Evolutionary conservation across 768 basidiomycete species (phyloP).

Genomic region (Imleria badia): DNA sequence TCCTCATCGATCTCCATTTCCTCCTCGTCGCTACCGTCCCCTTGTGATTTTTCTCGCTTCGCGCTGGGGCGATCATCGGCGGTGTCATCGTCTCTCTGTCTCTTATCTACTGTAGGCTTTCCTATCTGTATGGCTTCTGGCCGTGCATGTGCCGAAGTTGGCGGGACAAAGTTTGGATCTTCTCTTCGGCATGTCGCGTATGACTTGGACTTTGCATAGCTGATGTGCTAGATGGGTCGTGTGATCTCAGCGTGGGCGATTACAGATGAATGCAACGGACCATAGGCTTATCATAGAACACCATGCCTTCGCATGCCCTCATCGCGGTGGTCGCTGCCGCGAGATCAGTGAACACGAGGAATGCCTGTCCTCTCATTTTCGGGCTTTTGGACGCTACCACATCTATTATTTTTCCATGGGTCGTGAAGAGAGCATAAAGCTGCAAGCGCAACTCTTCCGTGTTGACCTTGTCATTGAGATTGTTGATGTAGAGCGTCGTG

Average conservation of each 20-base stretch:
- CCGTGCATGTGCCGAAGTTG: constrained; percentile 62
- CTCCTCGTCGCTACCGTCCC: constrained; percentile 67
- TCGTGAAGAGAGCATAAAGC: constrained; percentile 86
- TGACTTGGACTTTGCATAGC: constrained; percentile 88
- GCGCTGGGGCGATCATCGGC: constrained; percentile 51
- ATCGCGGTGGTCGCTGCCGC: constrained; percentile 89
- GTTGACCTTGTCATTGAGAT: constrained; percentile 90
- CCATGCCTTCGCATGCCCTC: constrained; percentile 89
- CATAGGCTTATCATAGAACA: constrained; percentile 90
- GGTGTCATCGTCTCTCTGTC: constrained; percentile 61
- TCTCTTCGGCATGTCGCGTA: constrained; percentile 78
- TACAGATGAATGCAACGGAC: constrained; percentile 46
- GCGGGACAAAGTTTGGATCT: constrained; percentile 80
- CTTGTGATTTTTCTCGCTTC: constrained; percentile 71
- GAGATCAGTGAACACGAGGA: constrained; percentile 93
- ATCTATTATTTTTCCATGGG: constrained; percentile 92
- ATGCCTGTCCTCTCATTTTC: constrained; percentile 92
- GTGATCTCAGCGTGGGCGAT: constrained; percentile 8
- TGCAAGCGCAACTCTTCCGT: constrained; percentile 85
- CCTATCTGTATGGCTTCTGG: constrained; percentile 43
- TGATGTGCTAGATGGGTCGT: constrained; percentile 63
- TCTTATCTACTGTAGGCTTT: constrained; percentile 50
- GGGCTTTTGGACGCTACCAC: constrained; percentile 84
- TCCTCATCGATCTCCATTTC: constrained; percentile 97
- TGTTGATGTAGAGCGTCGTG: constrained; percentile 87